A percentile compares a stretch with the other conserved stretches of the same genome.
Conservation (phyloP, 108 stramenopile genomes). For the Cyclotella cryptica region DNA sequence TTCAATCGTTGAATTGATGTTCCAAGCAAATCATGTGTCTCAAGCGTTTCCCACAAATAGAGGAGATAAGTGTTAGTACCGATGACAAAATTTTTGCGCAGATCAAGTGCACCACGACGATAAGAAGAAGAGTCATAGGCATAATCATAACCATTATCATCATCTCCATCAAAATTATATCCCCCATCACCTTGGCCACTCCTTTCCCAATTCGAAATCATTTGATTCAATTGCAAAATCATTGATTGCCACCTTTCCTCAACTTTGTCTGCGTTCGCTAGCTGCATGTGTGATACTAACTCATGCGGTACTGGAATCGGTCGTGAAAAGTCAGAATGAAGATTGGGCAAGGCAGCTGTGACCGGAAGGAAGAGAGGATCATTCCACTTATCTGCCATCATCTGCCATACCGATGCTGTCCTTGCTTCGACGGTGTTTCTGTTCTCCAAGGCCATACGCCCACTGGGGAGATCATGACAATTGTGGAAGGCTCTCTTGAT, state of each 20-base stretch:
- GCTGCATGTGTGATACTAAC: background rate
- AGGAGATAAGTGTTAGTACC: slow-evolving; percentile 7
- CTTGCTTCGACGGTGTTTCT: background rate
- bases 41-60: slow-evolving; percentile 8
- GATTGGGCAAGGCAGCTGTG: background rate
- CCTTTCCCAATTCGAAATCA: slow-evolving; percentile 9
- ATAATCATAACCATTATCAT: background rate
- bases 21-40: slow-evolving; percentile 5
- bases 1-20: background rate
- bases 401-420: background rate
- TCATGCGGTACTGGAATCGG: background rate
- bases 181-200: slow-evolving; percentile 25
- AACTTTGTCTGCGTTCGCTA: slow-evolving; percentile 5
- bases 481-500: slow-evolving; percentile 15
- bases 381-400: slow-evolving; percentile 22
- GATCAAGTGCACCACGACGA: background rate
- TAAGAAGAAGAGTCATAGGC: background rate
- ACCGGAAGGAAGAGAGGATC: slow-evolving; percentile 9
- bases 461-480: slow-evolving; percentile 8
- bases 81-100: background rate
- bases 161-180: background rate
- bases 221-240: background rate
- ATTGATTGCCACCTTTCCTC: background rate
- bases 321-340: background rate
- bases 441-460: slow-evolving; percentile 8